Conservation (phyloP, 345 rosid species). For the Excoecaria cochinchinensis region DNA sequence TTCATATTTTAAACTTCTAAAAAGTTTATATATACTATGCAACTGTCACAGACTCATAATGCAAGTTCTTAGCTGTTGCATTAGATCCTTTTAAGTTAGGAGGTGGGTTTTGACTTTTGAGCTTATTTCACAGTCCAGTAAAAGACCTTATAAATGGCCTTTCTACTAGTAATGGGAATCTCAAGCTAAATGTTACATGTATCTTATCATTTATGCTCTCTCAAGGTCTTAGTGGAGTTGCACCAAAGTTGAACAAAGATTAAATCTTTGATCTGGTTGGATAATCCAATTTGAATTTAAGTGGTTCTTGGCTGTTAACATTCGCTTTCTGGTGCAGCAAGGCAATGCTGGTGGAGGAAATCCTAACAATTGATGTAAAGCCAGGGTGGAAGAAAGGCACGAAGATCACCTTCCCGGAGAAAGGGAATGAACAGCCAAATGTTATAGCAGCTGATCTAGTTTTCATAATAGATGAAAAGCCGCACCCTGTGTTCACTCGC, state of each 20-base stretch:
- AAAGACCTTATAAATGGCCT: no score
- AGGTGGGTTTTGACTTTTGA: no score
- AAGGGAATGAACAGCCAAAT: slow-evolving; percentile 24
- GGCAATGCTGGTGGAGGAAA: slow-evolving; percentile 23
- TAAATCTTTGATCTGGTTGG: not conserved
- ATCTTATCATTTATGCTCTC: no score
- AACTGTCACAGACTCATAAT: no score
- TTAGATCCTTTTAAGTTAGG: no score
- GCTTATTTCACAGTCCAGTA: no score
- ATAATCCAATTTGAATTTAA: not conserved
- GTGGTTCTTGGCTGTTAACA: not conserved
- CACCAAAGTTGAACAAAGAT: no score
- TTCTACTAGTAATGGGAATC: not conserved
- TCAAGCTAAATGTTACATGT: not conserved
- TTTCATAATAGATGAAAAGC: slow-evolving; percentile 27
- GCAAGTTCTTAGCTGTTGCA: no score
- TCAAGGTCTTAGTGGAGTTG: no score
- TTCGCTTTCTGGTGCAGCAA: slow-evolving; percentile 11
- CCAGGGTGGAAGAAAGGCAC: slow-evolving; percentile 36
- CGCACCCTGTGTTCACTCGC: slow-evolving; percentile 19
- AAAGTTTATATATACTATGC: no score
- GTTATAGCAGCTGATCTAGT: slow-evolving; percentile 22
- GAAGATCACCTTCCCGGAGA: slow-evolving; percentile 28
- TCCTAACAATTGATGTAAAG: slow-evolving; percentile 23
- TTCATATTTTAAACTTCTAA: no score